phyloP scores from a whole-genome alignment of 2,329 filamentous ascomycete genomes.

The Venturia aucupariae region DNA sequence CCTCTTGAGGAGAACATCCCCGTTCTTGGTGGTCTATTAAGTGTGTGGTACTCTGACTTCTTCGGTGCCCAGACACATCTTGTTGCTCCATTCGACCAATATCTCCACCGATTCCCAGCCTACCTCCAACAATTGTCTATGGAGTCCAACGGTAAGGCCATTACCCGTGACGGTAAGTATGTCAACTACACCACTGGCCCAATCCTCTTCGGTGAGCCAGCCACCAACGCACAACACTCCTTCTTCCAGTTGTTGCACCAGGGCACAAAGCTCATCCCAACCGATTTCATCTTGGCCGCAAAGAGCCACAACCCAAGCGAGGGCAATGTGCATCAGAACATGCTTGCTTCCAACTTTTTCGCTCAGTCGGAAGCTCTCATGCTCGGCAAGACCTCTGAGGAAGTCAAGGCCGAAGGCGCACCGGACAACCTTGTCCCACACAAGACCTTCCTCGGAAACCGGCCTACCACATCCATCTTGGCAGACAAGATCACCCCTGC shows the following conservation, averaged over 20 bases:
- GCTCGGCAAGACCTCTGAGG: constrained; percentile 78
- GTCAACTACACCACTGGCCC: constrained; percentile 97
- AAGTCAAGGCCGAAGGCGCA: constrained; percentile 67
- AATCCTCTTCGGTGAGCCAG: constrained; percentile 94
- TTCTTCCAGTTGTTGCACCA: constrained; percentile 99
- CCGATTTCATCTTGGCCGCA: constrained; percentile 94
- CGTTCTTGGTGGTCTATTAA: constrained; percentile 80
- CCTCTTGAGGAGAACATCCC: constrained; percentile 94
- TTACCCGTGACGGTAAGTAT: constrained; percentile 76
- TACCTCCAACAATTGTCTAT: constrained; percentile 99
- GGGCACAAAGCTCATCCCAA: constrained; percentile 96
- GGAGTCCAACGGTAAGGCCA: constrained; percentile 98
- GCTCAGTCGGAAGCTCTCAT: constrained; percentile 82
- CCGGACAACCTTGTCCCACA: constrained; percentile 76
- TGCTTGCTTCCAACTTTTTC: constrained; percentile 88
- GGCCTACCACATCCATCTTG: constrained; percentile 90
- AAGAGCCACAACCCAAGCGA: constrained; percentile 95
- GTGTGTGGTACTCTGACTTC: constrained; percentile 98
- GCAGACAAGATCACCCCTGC: constrained; percentile 89
- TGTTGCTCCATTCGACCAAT: constrained; percentile 98
- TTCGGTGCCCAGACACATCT: constrained; percentile 97
- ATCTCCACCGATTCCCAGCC: constrained; percentile 96
- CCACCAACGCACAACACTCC: constrained; percentile 98
- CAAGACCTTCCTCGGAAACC: constrained; percentile 98
- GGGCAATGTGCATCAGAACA: constrained; percentile 87